Evolutionary conservation across 805 yeast genomes (phyloP).

Genomic region (Starmera pachycereana): DNA sequence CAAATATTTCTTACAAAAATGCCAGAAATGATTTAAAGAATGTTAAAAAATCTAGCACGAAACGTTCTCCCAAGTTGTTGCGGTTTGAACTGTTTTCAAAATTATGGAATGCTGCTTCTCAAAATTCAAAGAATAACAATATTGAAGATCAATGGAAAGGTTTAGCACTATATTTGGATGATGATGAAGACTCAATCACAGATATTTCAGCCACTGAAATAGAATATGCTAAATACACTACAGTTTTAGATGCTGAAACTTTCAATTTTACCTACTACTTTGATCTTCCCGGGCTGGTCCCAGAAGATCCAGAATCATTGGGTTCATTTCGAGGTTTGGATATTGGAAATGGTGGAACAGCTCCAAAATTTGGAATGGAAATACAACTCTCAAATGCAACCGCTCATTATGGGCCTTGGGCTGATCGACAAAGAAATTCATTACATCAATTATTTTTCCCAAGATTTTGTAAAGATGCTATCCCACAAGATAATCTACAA

Average conservation of each 20-base stretch:
- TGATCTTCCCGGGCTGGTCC: slow-evolving; percentile 64
- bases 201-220: slow-evolving; percentile 30
- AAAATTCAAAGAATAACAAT: slow-evolving; percentile 5
- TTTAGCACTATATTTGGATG: slow-evolving; percentile 52
- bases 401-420: slow-evolving; percentile 90
- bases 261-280: slow-evolving; percentile 50
- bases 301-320: slow-evolving; percentile 24
- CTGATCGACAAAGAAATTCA: slow-evolving; percentile 70
- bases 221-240: slow-evolving; percentile 79
- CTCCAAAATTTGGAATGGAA: slow-evolving; percentile 56
- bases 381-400: slow-evolving; percentile 50
- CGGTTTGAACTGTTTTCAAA: slow-evolving; percentile 1
- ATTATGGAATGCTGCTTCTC: slow-evolving; percentile 1
- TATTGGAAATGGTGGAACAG: slow-evolving; percentile 45
- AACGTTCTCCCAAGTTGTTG: slow-evolving; percentile 1
- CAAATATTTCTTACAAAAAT: slow-evolving; percentile 56
- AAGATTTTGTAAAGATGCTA: slow-evolving; percentile 43
- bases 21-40: slow-evolving; percentile 9
- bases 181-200: slow-evolving; percentile 21
- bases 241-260: slow-evolving; percentile 49
- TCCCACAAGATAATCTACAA: slow-evolving; percentile 26
- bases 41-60: neutral
- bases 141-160: slow-evolving; percentile 59
- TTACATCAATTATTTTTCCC: slow-evolving; percentile 66
- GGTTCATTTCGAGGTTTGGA: slow-evolving; percentile 35